Evolutionary conservation across 106 monocot species (phyloP).

Genomic region (Platanthera guangdongensis): DNA sequence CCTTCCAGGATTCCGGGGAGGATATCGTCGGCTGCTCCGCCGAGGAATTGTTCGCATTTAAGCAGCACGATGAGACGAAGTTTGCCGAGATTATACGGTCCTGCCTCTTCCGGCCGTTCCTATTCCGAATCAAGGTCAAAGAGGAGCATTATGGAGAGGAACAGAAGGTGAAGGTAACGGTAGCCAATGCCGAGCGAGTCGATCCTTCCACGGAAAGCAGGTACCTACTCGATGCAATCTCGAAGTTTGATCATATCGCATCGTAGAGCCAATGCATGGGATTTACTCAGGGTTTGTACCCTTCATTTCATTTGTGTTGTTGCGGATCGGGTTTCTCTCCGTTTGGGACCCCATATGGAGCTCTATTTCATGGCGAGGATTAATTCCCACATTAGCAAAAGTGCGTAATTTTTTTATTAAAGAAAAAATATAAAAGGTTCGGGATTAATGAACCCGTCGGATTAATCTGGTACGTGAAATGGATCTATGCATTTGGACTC

Average conservation of each 20-base stretch:
- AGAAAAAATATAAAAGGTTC: no score
- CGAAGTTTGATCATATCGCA: conserved; percentile 7
- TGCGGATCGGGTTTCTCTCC: no score
- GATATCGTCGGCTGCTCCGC: conserved; percentile 77
- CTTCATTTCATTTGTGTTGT: not conserved
- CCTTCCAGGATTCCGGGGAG: conserved; percentile 90
- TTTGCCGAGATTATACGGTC: conserved; percentile 51
- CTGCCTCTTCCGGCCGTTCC: conserved; percentile 59
- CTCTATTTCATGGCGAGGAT: no score
- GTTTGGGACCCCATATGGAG: no score
- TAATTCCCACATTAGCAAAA: no score
- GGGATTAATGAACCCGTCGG: no score
- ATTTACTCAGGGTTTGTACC: not conserved
- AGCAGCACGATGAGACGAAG: conserved; percentile 49
- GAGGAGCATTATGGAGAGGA: conserved; percentile 86
- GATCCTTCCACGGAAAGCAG: conserved; percentile 58
- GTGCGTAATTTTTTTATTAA: no score
- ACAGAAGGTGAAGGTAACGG: conserved; percentile 68
- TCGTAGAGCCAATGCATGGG: not conserved
- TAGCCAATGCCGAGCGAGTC: conserved; percentile 67
- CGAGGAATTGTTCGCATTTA: conserved; percentile 55
- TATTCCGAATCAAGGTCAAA: conserved; percentile 80
- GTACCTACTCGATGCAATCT: conserved; percentile 62
- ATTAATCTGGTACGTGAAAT: no score
- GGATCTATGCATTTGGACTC: no score